Percentiles rank a stretch among this genome's conserved stretches.
Evolutionary conservation across 352 stramenopile genomes (phyloP).

Genomic region (Phytophthora sp.): DNA sequence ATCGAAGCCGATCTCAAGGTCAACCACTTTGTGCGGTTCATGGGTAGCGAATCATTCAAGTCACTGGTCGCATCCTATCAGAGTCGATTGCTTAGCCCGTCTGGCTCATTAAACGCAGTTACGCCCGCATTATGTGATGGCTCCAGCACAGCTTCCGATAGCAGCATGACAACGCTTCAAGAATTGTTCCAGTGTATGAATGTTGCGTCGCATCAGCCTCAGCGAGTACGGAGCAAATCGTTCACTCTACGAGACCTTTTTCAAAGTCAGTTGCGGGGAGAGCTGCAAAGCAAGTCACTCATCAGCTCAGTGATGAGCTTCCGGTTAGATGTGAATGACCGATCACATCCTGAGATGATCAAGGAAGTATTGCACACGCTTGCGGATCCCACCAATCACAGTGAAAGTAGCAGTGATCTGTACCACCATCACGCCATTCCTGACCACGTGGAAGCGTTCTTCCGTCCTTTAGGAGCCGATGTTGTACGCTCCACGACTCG

Average conservation of each 20-base stretch:
- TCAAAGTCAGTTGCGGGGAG: slow-evolving; percentile 64
- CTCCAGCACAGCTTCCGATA: slow-evolving; percentile 64
- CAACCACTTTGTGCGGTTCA: slow-evolving; percentile 90
- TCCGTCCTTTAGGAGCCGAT: slow-evolving; percentile 65
- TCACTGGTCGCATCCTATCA: slow-evolving; percentile 79
- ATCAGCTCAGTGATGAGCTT: slow-evolving; percentile 81
- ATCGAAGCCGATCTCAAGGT: slow-evolving; percentile 85
- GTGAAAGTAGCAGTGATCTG: slow-evolving; percentile 62
- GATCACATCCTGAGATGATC: slow-evolving; percentile 57
- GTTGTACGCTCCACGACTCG: slow-evolving; percentile 63
- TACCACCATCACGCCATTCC: slow-evolving; percentile 80
- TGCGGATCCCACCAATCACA: slow-evolving; percentile 46
- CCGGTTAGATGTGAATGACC: slow-evolving; percentile 65
- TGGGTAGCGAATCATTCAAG: slow-evolving; percentile 83
- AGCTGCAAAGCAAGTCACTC: slow-evolving; percentile 65
- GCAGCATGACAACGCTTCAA: slow-evolving; percentile 84
- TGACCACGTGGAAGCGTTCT: slow-evolving; percentile 86
- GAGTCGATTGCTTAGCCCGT: slow-evolving; percentile 75
- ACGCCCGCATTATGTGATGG: slow-evolving; percentile 34
- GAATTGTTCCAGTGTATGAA: slow-evolving; percentile 91
- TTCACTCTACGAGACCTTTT: slow-evolving; percentile 73
- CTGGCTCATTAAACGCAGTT: slow-evolving; percentile 36
- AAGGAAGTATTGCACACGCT: slow-evolving; percentile 78
- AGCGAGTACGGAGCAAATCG: slow-evolving; percentile 73
- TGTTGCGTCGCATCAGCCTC: slow-evolving; percentile 80